These are phyloP conservation scores for Tetracentron sinense DNA, from an alignment of 164 flowering plant genomes.

Conservation along the genomic window DNA sequence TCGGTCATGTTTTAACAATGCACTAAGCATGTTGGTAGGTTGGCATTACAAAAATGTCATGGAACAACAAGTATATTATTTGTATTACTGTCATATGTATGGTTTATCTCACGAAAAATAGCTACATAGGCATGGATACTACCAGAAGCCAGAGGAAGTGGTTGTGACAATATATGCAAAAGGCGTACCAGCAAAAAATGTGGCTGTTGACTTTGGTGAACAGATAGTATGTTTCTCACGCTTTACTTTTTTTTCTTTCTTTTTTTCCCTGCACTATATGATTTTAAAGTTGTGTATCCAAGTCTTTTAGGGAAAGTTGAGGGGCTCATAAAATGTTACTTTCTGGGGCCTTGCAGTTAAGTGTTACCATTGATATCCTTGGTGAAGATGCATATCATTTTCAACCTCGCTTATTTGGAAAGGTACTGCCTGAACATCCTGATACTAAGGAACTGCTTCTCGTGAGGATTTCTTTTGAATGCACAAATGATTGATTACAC, in stretches of 20 bases:
- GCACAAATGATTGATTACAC: neutral
- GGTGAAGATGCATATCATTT: conserved; percentile 70
- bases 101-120: neutral
- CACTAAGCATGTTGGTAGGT: no score
- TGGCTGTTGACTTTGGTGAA: conserved; percentile 82
- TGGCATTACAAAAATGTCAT: neutral
- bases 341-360: conserved; percentile 48
- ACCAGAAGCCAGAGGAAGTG: conserved; percentile 89
- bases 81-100: neutral
- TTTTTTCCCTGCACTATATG: neutral
- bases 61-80: neutral
- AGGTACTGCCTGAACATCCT: conserved; percentile 59
- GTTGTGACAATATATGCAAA: conserved; percentile 90
- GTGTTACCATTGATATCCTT: conserved; percentile 61
- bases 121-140: conserved; percentile 72
- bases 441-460: conserved; percentile 60
- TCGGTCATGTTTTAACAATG: no score
- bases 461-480: neutral
- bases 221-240: conserved; percentile 61
- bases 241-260: neutral
- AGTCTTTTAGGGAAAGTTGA: neutral
- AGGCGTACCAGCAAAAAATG: conserved; percentile 57
- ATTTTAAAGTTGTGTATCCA: neutral
- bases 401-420: conserved; percentile 86
- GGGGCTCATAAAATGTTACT: neutral